phyloP scores from a whole-genome alignment of 352 stramenopile genomes.

The Globisporangium echinulatum region DNA sequence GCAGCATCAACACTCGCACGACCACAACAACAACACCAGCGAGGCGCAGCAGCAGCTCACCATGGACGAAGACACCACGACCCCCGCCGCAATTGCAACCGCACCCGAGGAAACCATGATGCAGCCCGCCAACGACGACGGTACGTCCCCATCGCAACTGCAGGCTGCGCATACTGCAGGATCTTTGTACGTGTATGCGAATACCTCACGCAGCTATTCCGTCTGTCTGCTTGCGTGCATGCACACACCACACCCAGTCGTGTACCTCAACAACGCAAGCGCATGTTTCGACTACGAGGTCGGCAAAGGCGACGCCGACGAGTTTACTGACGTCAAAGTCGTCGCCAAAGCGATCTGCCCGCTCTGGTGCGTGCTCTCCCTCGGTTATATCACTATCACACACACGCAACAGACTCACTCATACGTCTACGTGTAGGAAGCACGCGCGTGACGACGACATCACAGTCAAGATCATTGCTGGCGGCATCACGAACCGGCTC shows the following conservation, averaged over 20 bases:
- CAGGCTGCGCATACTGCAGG: too few species aligned
- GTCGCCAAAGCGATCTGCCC: conserved; percentile 62
- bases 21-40: not conserved
- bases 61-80: not conserved
- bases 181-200: not conserved
- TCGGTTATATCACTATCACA: not conserved
- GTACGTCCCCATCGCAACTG: not conserved
- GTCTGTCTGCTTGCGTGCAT: not conserved
- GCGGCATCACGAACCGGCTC: conserved; percentile 92
- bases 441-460: conserved; percentile 55
- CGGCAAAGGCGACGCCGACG: conserved; percentile 47
- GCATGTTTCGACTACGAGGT: conserved; percentile 68
- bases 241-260: conserved; percentile 23
- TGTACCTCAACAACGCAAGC: conserved; percentile 79
- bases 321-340: conserved; percentile 80
- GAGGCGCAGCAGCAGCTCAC: not conserved
- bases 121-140: not conserved
- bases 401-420: not conserved
- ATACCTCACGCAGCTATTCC: not conserved
- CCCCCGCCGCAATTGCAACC: not conserved
- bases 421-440: conserved; percentile 20
- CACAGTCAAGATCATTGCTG: conserved; percentile 78
- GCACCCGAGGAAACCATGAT: not conserved
- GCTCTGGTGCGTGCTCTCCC: conserved; percentile 31
- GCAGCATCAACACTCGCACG: too few species aligned